These are phyloP conservation scores for Candida sp. DNA, from an alignment of 1,139 yeast genomes.

Conservation along the genomic window DNA sequence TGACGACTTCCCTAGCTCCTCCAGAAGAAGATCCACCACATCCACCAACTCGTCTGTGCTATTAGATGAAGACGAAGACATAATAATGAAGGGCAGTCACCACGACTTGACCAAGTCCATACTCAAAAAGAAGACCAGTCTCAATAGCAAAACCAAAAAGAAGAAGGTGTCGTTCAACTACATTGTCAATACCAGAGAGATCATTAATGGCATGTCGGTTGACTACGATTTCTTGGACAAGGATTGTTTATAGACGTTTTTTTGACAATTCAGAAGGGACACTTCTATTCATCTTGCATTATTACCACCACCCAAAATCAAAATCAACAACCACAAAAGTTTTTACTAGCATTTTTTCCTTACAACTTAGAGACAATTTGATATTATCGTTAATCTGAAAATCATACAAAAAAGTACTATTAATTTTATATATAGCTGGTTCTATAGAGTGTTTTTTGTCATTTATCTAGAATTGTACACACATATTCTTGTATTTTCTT, in stretches of 20 bases:
- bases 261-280: background rate
- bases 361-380: background rate
- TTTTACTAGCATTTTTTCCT: background rate
- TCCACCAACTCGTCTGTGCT: constrained; percentile 3
- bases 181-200: constrained; percentile 47
- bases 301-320: background rate
- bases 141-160: constrained; percentile 1
- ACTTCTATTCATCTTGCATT: background rate
- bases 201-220: constrained; percentile 43
- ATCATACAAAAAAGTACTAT: background rate
- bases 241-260: constrained; percentile 13
- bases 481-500: background rate
- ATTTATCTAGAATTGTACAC: background rate
- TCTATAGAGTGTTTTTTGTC: constrained; percentile 1
- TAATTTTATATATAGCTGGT: background rate
- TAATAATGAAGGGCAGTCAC: background rate
- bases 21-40: constrained; percentile 7
- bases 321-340: background rate
- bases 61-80: constrained; percentile 13
- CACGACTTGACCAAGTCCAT: background rate
- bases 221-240: constrained; percentile 50
- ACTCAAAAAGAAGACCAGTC: constrained; percentile 5
- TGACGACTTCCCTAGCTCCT: constrained; percentile 3
- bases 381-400: background rate
- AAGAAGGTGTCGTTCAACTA: constrained; percentile 45